A percentile compares a stretch with the other conserved stretches of the same genome.
These are phyloP conservation scores for Ophiostoma sp. DNA, from an alignment of 2,329 filamentous ascomycete species.

Conservation along the genomic window DNA sequence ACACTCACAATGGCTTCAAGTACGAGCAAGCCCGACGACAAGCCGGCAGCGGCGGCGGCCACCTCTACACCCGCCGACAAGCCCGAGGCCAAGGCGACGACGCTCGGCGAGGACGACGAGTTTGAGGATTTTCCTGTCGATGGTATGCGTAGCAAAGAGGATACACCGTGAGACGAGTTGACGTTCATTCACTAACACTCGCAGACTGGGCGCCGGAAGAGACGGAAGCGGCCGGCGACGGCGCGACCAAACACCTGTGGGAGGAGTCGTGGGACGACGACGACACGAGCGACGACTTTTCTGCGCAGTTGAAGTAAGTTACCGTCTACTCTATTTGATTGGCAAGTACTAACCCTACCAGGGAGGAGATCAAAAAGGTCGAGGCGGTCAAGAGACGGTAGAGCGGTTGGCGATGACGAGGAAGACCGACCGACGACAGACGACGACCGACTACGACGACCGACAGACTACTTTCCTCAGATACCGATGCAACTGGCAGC, in stretches of 20 bases:
- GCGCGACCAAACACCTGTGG: slow-evolving; percentile 78
- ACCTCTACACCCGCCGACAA: slow-evolving; percentile 58
- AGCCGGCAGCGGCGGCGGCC: slow-evolving; percentile 37
- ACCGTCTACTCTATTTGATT: not conserved
- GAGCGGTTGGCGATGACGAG: slow-evolving; percentile 30
- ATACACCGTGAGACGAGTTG: not conserved
- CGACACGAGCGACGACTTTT: slow-evolving; percentile 95
- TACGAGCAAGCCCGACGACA: slow-evolving; percentile 40
- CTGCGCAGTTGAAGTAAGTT: slow-evolving; percentile 82
- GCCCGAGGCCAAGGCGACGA: slow-evolving; percentile 50
- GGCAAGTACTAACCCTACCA: slow-evolving; percentile 38
- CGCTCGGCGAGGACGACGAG: slow-evolving; percentile 95
- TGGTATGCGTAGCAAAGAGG: slow-evolving; percentile 54
- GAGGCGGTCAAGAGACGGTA: slow-evolving; percentile 69
- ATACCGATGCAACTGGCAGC: too few relatives aligned
- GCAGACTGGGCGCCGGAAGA: slow-evolving; percentile 92
- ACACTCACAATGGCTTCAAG: slow-evolving; percentile 39
- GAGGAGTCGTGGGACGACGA: slow-evolving; percentile 99
- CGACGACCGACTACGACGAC: not conserved
- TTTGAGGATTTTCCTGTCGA: slow-evolving; percentile 99
- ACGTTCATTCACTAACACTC: slow-evolving; percentile 13
- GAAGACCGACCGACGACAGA: slow-evolving; percentile 29
- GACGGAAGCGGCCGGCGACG: slow-evolving; percentile 70
- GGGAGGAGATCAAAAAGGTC: slow-evolving; percentile 93
- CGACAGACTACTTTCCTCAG: too few relatives aligned